Percentiles rank a stretch among this genome's conserved stretches.
Conservation (phyloP, 2,329 filamentous ascomycete genomes). For the Fusarium pseudoanthophilum region DNA sequence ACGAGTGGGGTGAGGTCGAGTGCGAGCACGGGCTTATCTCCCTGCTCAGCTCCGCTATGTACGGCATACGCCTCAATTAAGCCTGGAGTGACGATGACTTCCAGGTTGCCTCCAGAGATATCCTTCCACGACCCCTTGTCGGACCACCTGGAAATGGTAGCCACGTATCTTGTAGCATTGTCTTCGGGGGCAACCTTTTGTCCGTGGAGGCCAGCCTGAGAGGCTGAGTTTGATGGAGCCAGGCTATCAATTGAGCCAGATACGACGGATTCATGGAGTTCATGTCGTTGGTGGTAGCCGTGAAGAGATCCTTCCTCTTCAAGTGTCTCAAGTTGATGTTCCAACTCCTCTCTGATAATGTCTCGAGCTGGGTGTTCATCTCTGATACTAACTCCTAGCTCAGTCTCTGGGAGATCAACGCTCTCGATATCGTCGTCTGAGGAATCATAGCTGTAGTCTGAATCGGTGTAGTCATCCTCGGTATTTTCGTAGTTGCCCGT, state of each 20-base stretch:
- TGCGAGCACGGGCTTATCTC: slow-evolving; percentile 66
- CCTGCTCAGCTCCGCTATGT: slow-evolving; percentile 48
- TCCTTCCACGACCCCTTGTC: slow-evolving; percentile 71
- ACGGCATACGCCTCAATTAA: slow-evolving; percentile 67
- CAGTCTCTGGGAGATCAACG: slow-evolving; percentile 68
- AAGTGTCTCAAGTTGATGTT: slow-evolving; percentile 52
- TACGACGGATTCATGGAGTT: slow-evolving; percentile 54
- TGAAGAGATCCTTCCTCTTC: slow-evolving; percentile 25
- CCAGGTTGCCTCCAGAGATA: slow-evolving; percentile 62
- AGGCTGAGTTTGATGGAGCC: slow-evolving; percentile 83
- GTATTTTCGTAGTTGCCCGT: slow-evolving; percentile 61
- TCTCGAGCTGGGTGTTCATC: slow-evolving; percentile 61
- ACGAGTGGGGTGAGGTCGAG: slow-evolving; percentile 93
- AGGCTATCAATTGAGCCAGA: slow-evolving; percentile 69
- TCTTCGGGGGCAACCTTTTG: slow-evolving; percentile 52
- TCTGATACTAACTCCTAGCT: slow-evolving; percentile 67
- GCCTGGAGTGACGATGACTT: slow-evolving; percentile 67
- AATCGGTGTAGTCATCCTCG: slow-evolving; percentile 56
- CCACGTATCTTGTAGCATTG: slow-evolving; percentile 60
- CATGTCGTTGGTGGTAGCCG: slow-evolving; percentile 34
- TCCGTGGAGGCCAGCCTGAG: slow-evolving; percentile 73
- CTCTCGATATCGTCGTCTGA: slow-evolving; percentile 69
- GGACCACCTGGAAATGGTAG: slow-evolving; percentile 71
- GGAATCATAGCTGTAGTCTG: slow-evolving; percentile 60
- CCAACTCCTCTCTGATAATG: slow-evolving; percentile 27